Conservation (phyloP, 352 stramenopile species). For the Globisporangium rhizosaccharum region DNA sequence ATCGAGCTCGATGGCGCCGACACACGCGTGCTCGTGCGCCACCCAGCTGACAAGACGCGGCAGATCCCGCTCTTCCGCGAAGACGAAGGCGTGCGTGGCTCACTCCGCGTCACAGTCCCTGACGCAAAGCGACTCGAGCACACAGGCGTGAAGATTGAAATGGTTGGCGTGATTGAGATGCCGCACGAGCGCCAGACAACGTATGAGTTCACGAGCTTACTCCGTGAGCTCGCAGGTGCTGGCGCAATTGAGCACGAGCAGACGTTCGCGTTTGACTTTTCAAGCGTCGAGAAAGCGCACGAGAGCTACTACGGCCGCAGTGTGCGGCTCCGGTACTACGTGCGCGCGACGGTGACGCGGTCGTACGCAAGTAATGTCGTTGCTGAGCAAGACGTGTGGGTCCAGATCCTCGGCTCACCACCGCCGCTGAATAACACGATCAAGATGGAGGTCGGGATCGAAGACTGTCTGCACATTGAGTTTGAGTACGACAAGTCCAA, state of each 20-base stretch:
- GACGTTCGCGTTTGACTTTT: conserved; percentile 92
- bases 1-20: conserved; percentile 12
- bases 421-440: conserved; percentile 90
- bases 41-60: conserved; percentile 21
- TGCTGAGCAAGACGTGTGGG: conserved; percentile 92
- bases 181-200: conserved; percentile 67
- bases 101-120: conserved; percentile 67
- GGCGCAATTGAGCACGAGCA: conserved; percentile 54
- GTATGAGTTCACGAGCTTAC: conserved; percentile 92
- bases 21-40: conserved; percentile 10
- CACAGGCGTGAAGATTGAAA: conserved; percentile 93
- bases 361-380: conserved; percentile 90
- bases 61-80: conserved; percentile 49
- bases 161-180: conserved; percentile 93
- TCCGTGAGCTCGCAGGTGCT: conserved; percentile 86
- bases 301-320: conserved; percentile 97
- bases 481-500: conserved; percentile 97
- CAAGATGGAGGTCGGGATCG: conserved; percentile 98
- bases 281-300: conserved; percentile 91
- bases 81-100: conserved; percentile 58
- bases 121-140: conserved; percentile 93
- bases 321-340: conserved; percentile 94
- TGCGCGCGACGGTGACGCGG: conserved; percentile 90
- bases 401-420: conserved; percentile 65
- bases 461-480: conserved; percentile 99